Conservation (phyloP, 2,329 filamentous ascomycete genomes). For the Cyclaneusma minus region DNA sequence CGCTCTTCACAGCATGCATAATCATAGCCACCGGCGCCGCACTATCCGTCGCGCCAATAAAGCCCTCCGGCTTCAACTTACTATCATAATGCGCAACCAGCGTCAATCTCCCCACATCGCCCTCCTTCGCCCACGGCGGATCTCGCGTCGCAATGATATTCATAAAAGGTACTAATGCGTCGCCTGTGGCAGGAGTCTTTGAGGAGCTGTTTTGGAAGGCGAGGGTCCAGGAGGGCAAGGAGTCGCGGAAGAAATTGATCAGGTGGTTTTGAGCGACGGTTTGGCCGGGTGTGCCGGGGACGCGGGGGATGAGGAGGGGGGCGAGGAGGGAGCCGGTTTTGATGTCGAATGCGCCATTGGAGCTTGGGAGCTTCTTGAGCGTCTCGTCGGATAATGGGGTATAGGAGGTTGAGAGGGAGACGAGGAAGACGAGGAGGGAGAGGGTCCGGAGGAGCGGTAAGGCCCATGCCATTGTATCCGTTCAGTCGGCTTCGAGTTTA, state of each 20-base stretch:
- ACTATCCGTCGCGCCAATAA: slow-evolving; percentile 87
- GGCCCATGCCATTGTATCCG: no score
- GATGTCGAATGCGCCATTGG: slow-evolving; percentile 65
- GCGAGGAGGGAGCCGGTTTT: slow-evolving; percentile 59
- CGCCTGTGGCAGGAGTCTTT: slow-evolving; percentile 61
- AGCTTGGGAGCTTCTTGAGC: slow-evolving; percentile 55
- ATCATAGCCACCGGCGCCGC: slow-evolving; percentile 91
- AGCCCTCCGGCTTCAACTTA: slow-evolving; percentile 64
- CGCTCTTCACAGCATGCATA: slow-evolving; percentile 66
- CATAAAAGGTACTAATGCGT: slow-evolving; percentile 60
- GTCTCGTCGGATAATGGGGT: slow-evolving; percentile 55
- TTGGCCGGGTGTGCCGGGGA: slow-evolving; percentile 73
- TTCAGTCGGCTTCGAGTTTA: no score
- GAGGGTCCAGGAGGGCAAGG: slow-evolving; percentile 66
- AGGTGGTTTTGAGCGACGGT: slow-evolving; percentile 65
- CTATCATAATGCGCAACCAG: slow-evolving; percentile 92
- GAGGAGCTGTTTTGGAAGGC: slow-evolving; percentile 83
- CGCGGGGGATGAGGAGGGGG: slow-evolving; percentile 75
- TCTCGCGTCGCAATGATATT: slow-evolving; percentile 81
- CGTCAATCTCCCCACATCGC: slow-evolving; percentile 67
- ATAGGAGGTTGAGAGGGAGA: slow-evolving; percentile 6
- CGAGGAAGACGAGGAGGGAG: slow-evolving; percentile 1
- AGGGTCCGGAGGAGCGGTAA: no score
- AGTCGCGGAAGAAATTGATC: slow-evolving; percentile 58
- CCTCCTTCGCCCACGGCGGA: slow-evolving; percentile 62